Percentiles rank a stretch among this genome's conserved stretches.
These are phyloP conservation scores for Apostasia ramifera DNA, from an alignment of 106 monocot genomes.

Conservation along the genomic window DNA sequence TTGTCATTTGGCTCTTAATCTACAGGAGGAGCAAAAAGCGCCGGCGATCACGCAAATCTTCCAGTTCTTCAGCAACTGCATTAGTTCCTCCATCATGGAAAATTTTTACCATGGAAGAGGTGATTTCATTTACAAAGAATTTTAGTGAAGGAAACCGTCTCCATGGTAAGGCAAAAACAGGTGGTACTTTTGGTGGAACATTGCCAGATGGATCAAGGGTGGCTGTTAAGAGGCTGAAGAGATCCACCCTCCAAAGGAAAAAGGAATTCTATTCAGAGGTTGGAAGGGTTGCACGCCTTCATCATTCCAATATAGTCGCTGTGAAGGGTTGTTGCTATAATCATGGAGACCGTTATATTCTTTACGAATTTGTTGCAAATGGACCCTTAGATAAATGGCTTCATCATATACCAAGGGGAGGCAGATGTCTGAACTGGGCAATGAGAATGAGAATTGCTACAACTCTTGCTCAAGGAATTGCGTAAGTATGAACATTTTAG, in stretches of 20 bases:
- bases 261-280: conserved; percentile 96
- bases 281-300: conserved; percentile 78
- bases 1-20: conserved; percentile 86
- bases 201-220: conserved; percentile 80
- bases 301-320: conserved; percentile 89
- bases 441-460: conserved; percentile 97
- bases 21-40: conserved; percentile 78
- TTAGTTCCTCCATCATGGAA: conserved; percentile 88
- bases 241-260: conserved; percentile 90
- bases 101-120: conserved; percentile 78
- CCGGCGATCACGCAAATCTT: conserved; percentile 70
- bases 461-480: conserved; percentile 97
- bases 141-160: conserved; percentile 97
- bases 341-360: conserved; percentile 90
- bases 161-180: conserved; percentile 86
- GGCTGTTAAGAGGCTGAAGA: conserved; percentile 78
- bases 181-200: conserved; percentile 81
- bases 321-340: conserved; percentile 95
- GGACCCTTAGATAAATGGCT: conserved; percentile 94
- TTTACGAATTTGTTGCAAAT: conserved; percentile 93
- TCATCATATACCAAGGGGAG: conserved; percentile 76
- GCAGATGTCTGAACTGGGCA: conserved; percentile 83
- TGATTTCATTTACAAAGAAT: conserved; percentile 87
- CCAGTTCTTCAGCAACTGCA: conserved; percentile 55
- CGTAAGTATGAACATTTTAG: conserved; percentile 44